Evolutionary conservation across 371 early-diverging fungal species (phyloP).

Genomic region (Apophysomyces elegans): DNA sequence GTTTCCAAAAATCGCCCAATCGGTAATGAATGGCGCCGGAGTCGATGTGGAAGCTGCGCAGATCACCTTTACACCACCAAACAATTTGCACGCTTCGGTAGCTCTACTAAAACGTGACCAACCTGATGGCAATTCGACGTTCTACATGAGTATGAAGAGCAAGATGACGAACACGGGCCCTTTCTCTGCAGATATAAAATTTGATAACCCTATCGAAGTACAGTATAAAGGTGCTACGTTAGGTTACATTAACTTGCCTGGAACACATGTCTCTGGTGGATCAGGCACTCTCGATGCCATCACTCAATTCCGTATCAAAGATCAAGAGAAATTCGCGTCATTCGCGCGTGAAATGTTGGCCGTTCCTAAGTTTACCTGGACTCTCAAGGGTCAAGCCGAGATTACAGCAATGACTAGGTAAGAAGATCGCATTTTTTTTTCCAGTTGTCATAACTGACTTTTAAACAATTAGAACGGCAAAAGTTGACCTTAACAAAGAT

Average conservation of each 20-base stretch:
- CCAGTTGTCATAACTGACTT: neutral
- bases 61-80: constrained; percentile 47
- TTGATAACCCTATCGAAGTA: constrained; percentile 53
- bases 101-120: constrained; percentile 23
- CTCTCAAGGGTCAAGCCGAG: constrained; percentile 46
- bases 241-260: constrained; percentile 42
- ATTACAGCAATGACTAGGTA: constrained; percentile 55
- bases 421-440: neutral
- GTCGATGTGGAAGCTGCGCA: constrained; percentile 53
- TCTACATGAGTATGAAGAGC: constrained; percentile 51
- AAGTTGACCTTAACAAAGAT: constrained; percentile 35
- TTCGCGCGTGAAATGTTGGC: constrained; percentile 57
- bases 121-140: constrained; percentile 34
- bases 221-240: constrained; percentile 44
- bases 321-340: constrained; percentile 40
- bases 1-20: constrained; percentile 59
- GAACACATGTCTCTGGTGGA: constrained; percentile 51
- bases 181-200: constrained; percentile 55
- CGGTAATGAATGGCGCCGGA: constrained; percentile 48
- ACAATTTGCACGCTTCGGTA: constrained; percentile 12
- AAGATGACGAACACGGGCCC: constrained; percentile 58
- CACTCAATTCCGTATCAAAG: constrained; percentile 43
- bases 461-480: constrained; percentile 31
- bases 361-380: constrained; percentile 50
- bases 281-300: constrained; percentile 36